Percentiles rank a stretch among this genome's conserved stretches.
These are phyloP conservation scores for Trypanosoma congolense DNA, from an alignment of 208 protist genomes.

Conservation along the genomic window DNA sequence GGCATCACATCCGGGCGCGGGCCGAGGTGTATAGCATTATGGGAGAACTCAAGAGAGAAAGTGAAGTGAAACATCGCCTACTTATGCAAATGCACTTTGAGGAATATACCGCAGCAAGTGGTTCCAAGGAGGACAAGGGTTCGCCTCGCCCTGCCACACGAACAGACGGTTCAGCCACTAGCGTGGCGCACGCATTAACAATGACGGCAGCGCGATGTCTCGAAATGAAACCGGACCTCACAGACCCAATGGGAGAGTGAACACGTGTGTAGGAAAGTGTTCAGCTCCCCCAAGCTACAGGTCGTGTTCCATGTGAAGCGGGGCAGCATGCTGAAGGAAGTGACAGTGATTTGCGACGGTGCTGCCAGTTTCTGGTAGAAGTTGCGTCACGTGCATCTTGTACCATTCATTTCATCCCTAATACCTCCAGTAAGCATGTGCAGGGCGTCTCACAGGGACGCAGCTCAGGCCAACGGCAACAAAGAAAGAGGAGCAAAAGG, in stretches of 20 bases:
- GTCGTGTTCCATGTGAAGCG: conserved; percentile 23
- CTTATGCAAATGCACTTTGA: conserved; percentile 26
- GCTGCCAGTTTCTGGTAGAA: background rate
- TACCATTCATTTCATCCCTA: too few species aligned
- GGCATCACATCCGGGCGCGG: conserved; percentile 29
- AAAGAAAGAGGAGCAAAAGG: too few species aligned
- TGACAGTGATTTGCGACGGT: conserved; percentile 3
- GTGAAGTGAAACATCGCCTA: conserved; percentile 41
- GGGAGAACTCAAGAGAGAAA: conserved; percentile 32
- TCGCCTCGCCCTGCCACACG: background rate
- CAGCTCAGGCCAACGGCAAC: too few species aligned
- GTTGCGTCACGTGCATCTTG: too few species aligned
- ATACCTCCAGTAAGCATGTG: too few species aligned
- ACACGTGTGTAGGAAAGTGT: background rate
- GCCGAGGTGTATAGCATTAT: conserved; percentile 55
- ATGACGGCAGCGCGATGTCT: too few species aligned
- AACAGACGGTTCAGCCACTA: background rate
- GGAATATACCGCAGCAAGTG: background rate
- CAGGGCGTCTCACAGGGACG: too few species aligned
- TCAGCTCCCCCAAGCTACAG: conserved; percentile 12
- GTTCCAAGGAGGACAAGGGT: background rate
- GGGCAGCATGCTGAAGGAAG: conserved; percentile 10
- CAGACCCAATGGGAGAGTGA: too few species aligned
- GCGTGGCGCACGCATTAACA: too few species aligned
- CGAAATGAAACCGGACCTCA: too few species aligned